Percentiles rank a stretch among this genome's conserved stretches.
Conservation (phyloP, 345 rosid genomes). For the Eutrema japonicum region DNA sequence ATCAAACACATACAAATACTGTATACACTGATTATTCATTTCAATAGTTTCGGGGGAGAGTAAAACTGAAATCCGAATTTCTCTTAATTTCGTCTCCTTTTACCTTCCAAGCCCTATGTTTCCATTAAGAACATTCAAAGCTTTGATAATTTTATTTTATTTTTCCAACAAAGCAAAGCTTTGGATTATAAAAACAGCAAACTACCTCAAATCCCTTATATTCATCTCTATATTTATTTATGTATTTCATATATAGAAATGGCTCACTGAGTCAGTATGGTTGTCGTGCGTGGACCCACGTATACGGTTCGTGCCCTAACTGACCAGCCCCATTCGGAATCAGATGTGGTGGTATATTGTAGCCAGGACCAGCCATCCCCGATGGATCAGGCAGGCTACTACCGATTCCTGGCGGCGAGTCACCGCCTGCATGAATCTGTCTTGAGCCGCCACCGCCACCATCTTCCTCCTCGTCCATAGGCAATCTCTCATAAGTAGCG, state of each 20-base stretch:
- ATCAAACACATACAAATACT: slow-evolving; percentile 9
- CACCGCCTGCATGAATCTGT: slow-evolving; percentile 52
- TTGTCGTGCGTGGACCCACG: slow-evolving; percentile 62
- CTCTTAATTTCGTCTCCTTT: background rate
- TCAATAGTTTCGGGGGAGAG: no score
- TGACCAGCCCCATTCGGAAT: slow-evolving; percentile 52
- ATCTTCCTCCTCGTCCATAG: slow-evolving; percentile 73
- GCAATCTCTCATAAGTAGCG: slow-evolving; percentile 82
- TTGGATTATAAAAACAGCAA: slow-evolving; percentile 2
- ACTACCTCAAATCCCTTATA: slow-evolving; percentile 11
- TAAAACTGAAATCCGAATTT: background rate
- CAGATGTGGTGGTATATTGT: slow-evolving; percentile 56
- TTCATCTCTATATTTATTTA: slow-evolving; percentile 16
- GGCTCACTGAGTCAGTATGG: slow-evolving; percentile 53
- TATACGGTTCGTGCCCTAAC: slow-evolving; percentile 73
- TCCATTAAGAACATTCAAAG: slow-evolving; percentile 16
- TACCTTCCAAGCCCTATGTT: slow-evolving; percentile 11
- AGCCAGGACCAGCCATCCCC: slow-evolving; percentile 46
- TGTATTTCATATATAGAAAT: slow-evolving; percentile 1
- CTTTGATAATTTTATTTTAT: slow-evolving; percentile 17
- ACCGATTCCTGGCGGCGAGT: slow-evolving; percentile 59
- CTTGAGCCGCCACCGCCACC: slow-evolving; percentile 42
- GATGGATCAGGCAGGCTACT: slow-evolving; percentile 60
- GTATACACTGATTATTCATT: no score
- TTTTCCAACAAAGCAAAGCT: slow-evolving; percentile 21